A percentile compares a stretch with the other conserved stretches of the same genome.
Conservation (phyloP, 208 protist species). For the Porcisia hertigi region DNA sequence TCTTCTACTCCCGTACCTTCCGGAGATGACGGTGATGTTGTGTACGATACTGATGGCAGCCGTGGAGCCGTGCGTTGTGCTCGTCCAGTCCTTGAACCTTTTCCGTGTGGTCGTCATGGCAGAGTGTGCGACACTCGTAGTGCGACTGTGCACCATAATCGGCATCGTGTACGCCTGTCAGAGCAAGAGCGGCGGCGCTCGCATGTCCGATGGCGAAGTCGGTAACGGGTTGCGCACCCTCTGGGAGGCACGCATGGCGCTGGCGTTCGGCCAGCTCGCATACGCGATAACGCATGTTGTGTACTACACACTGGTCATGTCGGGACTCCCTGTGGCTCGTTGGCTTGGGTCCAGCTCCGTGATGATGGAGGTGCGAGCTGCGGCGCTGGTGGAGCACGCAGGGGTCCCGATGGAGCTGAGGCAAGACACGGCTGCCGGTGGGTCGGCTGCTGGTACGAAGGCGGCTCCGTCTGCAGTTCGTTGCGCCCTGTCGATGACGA, state of each 20-base stretch:
- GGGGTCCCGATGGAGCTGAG: not conserved
- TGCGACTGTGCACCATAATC: constrained; percentile 53
- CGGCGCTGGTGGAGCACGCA: constrained; percentile 16
- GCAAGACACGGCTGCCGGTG: not conserved
- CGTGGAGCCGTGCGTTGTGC: constrained; percentile 68
- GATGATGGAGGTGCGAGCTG: constrained; percentile 32
- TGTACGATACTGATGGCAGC: constrained; percentile 46
- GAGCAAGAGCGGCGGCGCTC: constrained; percentile 3
- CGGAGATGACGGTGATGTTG: constrained; percentile 53
- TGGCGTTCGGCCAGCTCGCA: constrained; percentile 59
- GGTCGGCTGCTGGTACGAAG: not conserved
- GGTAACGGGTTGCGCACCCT: constrained; percentile 25
- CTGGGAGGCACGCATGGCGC: constrained; percentile 58
- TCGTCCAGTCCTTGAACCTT: constrained; percentile 66
- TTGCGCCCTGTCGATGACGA: not conserved
- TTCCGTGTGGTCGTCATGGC: constrained; percentile 66
- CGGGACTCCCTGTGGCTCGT: constrained; percentile 23
- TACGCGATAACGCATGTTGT: constrained; percentile 44
- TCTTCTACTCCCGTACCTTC: constrained; percentile 25
- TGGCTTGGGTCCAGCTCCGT: constrained; percentile 28
- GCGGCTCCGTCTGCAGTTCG: not conserved
- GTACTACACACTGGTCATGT: constrained; percentile 56
- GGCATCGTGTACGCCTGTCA: constrained; percentile 27
- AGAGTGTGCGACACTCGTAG: constrained; percentile 58
- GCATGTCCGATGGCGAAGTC: constrained; percentile 1